Base-by-base conservation (phyloP, 306 rosid genomes). In the Quercus wislizeni region DNA sequence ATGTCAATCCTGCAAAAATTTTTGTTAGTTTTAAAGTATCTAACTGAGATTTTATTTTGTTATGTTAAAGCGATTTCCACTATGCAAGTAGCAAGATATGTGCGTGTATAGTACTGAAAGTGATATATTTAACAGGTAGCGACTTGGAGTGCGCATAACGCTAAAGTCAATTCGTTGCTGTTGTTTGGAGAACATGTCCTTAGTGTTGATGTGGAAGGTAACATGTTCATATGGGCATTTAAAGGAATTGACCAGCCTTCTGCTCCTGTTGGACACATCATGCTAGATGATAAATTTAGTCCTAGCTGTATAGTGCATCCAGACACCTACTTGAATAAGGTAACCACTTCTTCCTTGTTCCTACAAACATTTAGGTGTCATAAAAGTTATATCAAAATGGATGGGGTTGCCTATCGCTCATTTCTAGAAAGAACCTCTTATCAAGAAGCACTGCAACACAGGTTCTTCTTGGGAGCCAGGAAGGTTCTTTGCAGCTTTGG, bases 401-500 rank as follows among this genome's bases (percentile, higher is more conserved):
- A 57, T 77, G 2, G 73, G 73, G 10, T 4, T 18, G 25, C 57
- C 67, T 63, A 15, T 11, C 10, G 4, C 31, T 55, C 58, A 63
- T 76, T 74, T 77, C 75, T 30, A 70, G 74, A 83, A 2, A 55
- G 17, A 35, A 28, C 12, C 57, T 70, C 59, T 18, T 38, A 54
- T 57, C 67, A 41, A 68, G 69, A 86, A 64, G 71, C 79, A 51
- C 54, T 83, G 72, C 74, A 28, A 71, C 54, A 52, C 91, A 94
- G 98, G 89, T 92, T 73, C 84, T 95, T 77, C 79, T 95, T 87
- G 98, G 97, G 86, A 91, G 95, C 69, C 92, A 91, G 69, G 91
- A 91, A 85, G 99, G 99, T 64, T 57, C 90, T 74, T 78, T 95
- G 79, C 96, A 95, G 84, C 97, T 92, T 87, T 95, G 99, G 99